Conservation (phyloP, 148 eudicot genomes). For the Persicaria maculosa region DNA sequence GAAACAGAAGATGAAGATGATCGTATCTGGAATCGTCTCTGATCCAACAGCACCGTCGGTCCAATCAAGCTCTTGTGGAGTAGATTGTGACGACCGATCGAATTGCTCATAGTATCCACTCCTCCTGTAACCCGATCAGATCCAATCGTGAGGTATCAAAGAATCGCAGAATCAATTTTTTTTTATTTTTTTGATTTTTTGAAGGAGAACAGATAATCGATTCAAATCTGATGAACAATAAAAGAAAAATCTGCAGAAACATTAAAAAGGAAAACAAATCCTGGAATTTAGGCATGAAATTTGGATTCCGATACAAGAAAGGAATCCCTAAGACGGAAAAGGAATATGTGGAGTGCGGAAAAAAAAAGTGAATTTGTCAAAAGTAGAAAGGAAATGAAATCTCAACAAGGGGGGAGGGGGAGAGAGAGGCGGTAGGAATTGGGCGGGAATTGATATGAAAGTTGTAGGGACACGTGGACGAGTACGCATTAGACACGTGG, state of each 20-base stretch:
- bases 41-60: slow-evolving; percentile 30
- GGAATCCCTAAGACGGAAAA: slow-evolving; percentile 11
- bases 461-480: not conserved
- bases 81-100: slow-evolving; percentile 50
- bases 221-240: not conserved
- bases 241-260: not conserved
- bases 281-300: not conserved
- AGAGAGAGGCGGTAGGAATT: not conserved
- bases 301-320: slow-evolving; percentile 13
- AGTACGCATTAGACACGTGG: not conserved
- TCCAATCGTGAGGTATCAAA: not conserved
- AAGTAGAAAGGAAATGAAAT: slow-evolving; percentile 1
- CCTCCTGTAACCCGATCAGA: not conserved
- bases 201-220: not conserved
- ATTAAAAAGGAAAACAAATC: not conserved
- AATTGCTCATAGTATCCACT: slow-evolving; percentile 55
- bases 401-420: not conserved
- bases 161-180: not conserved
- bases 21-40: slow-evolving; percentile 45
- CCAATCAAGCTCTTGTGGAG: slow-evolving; percentile 37
- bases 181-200: not conserved
- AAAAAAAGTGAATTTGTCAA: slow-evolving; percentile 5
- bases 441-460: not conserved
- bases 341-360: slow-evolving; percentile 7
- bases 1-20: slow-evolving; percentile 23